Conservation (phyloP, 164 flowering plant species). For the Sedum album region DNA sequence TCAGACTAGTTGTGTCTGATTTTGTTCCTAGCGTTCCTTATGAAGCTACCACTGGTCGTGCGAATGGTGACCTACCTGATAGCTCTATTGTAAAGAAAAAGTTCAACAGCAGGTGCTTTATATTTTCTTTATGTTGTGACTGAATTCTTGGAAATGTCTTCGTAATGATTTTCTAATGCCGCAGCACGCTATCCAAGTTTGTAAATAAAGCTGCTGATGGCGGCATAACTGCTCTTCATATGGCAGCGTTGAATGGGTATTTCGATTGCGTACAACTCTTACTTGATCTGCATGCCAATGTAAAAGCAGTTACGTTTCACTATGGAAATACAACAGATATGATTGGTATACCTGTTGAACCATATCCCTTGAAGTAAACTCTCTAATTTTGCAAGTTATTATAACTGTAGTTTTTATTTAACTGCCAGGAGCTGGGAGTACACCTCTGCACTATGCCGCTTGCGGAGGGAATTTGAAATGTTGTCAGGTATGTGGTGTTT, state of each 20-base stretch:
- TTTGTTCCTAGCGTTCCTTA: constrained; percentile 72
- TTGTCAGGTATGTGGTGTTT: constrained; percentile 60
- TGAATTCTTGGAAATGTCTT: too few relatives aligned
- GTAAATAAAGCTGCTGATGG: constrained; percentile 95
- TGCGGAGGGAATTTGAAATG: constrained; percentile 94
- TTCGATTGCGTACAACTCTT: constrained; percentile 86
- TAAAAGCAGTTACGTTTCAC: constrained; percentile 77
- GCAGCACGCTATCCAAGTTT: constrained; percentile 80
- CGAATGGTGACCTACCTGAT: constrained; percentile 28
- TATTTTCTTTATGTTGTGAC: background rate
- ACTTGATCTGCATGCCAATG: constrained; percentile 71
- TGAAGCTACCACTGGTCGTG: constrained; percentile 31
- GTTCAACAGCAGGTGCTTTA: constrained; percentile 39
- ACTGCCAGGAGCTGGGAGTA: constrained; percentile 87
- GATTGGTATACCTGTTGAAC: too few relatives aligned
- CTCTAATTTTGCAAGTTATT: background rate
- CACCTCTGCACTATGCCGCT: constrained; percentile 97
- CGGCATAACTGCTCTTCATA: constrained; percentile 88
- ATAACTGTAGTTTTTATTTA: background rate
- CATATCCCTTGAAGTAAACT: background rate
- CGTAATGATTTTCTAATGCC: constrained; percentile 20
- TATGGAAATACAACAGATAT: constrained; percentile 92
- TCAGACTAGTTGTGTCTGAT: constrained; percentile 80
- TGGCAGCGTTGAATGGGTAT: constrained; percentile 91
- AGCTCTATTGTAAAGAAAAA: constrained; percentile 36